These are phyloP conservation scores for Rhynchospora pubera DNA, from an alignment of 176 grass and related monocot genomes.

Conservation along the genomic window DNA sequence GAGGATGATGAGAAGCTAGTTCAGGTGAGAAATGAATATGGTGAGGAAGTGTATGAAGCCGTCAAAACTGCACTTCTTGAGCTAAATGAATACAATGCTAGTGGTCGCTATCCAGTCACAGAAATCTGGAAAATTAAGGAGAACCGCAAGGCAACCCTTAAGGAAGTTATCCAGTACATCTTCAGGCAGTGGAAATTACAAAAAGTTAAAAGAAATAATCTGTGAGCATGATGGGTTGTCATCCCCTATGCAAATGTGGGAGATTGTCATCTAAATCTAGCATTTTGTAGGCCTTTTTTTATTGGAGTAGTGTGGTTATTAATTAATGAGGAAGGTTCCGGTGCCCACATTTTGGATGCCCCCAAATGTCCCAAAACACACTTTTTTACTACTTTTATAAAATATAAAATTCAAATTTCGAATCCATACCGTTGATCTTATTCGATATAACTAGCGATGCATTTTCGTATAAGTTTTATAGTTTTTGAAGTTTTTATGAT, in stretches of 20 bases:
- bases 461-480: no score
- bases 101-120: conserved; percentile 31
- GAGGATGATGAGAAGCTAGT: conserved; percentile 40
- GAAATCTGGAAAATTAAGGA: conserved; percentile 58
- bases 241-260: neutral
- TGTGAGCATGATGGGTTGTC: neutral
- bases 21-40: conserved; percentile 25
- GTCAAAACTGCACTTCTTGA: conserved; percentile 39
- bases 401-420: no score
- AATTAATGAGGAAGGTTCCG: no score
- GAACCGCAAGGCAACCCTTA: conserved; percentile 35
- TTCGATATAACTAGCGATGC: no score
- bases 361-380: no score
- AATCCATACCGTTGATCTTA: no score
- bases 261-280: neutral
- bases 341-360: no score
- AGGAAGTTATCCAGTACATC: conserved; percentile 34
- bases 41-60: conserved; percentile 20
- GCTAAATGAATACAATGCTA: conserved; percentile 64
- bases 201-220: neutral
- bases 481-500: no score
- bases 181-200: conserved; percentile 39
- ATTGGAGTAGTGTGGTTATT: neutral
- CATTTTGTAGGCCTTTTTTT: neutral
- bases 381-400: no score